These are phyloP conservation scores for Magnusiomyces suaveolens DNA, from an alignment of 1,139 yeast species.

Conservation along the genomic window DNA sequence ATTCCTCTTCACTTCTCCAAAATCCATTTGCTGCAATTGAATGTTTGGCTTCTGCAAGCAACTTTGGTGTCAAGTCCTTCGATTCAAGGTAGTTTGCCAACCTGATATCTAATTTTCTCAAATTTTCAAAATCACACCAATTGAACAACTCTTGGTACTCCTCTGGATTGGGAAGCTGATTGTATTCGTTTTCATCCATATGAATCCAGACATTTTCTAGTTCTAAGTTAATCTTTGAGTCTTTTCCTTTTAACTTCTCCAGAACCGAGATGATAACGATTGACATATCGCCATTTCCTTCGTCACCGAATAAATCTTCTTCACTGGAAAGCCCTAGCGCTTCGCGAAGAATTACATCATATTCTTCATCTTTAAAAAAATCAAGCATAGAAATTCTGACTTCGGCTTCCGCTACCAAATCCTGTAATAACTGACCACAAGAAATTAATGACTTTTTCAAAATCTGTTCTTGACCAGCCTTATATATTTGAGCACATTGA, in stretches of 20 bases:
- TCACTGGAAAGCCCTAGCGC: not conserved
- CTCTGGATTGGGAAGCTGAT: not conserved
- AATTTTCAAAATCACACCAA: not conserved
- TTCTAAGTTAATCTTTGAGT: not conserved
- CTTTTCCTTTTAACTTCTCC: not conserved
- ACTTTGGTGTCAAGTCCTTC: not conserved
- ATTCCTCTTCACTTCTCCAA: not conserved
- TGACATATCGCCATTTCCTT: not conserved
- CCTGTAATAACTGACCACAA: not conserved
- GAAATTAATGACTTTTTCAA: not conserved
- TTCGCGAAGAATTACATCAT: not conserved
- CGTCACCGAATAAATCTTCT: not conserved
- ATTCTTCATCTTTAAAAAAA: not conserved
- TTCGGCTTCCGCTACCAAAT: not conserved
- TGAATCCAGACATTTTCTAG: not conserved
- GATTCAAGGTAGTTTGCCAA: not conserved
- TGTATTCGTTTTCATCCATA: not conserved
- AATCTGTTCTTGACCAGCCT: conserved; percentile 1
- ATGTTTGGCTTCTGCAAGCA: conserved; percentile 1
- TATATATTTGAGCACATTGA: not conserved
- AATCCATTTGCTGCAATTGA: not conserved
- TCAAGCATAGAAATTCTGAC: not conserved
- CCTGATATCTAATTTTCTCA: not conserved
- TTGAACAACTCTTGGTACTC: not conserved
- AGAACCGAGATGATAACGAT: not conserved